Evolutionary conservation across 257 asterid genomes (phyloP).

Genomic region (Solanum sitiens): DNA sequence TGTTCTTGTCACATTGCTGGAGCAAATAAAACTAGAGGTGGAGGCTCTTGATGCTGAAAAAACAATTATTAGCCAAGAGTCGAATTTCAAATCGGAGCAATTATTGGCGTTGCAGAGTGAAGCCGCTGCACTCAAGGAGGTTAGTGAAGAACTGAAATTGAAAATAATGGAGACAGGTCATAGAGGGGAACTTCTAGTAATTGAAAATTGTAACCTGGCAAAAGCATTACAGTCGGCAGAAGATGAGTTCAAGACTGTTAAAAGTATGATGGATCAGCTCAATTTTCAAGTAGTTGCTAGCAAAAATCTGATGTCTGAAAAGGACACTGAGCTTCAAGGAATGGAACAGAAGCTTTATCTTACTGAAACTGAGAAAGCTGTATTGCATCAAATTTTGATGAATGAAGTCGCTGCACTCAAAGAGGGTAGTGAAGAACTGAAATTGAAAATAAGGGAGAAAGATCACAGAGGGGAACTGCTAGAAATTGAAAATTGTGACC

Average conservation of each 20-base stretch:
- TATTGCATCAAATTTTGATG: conserved; percentile 12
- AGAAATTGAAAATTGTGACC: conserved; percentile 27
- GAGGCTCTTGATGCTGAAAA: conserved; percentile 40
- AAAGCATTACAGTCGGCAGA: conserved; percentile 36
- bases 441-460: conserved; percentile 34
- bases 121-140: conserved; percentile 29
- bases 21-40: conserved; percentile 36
- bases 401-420: conserved; percentile 29
- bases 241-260: conserved; percentile 23
- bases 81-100: conserved; percentile 26
- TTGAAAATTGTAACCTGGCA: conserved; percentile 33
- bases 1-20: conserved; percentile 49
- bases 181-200: conserved; percentile 30
- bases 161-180: conserved; percentile 39
- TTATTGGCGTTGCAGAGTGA: conserved; percentile 32
- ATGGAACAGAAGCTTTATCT: conserved; percentile 33
- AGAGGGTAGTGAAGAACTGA: conserved; percentile 40
- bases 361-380: conserved; percentile 29
- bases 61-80: conserved; percentile 28
- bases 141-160: conserved; percentile 35
- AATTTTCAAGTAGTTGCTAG: conserved; percentile 27
- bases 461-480: conserved; percentile 35
- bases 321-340: conserved; percentile 29
- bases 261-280: conserved; percentile 27
- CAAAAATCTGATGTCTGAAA: conserved; percentile 28